Evolutionary conservation across 306 rosid genomes (phyloP).

Genomic region (Adenanthera pavonina): DNA sequence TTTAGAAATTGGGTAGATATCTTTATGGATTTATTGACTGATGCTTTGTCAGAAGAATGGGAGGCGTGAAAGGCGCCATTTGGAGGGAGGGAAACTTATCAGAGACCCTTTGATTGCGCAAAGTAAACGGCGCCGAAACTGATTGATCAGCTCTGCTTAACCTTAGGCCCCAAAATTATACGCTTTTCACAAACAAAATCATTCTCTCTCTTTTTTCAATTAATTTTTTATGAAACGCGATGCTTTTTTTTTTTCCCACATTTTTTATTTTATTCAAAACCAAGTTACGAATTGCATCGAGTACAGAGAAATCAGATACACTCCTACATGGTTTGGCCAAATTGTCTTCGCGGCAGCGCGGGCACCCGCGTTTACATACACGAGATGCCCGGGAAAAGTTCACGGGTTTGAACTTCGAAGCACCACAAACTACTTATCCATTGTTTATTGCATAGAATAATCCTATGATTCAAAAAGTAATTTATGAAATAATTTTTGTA

Average conservation of each 20-base stretch:
- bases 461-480: too few species aligned
- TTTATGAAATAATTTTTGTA: too few species aligned
- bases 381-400: too few species aligned
- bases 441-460: too few species aligned
- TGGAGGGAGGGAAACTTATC: not conserved
- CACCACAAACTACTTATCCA: too few species aligned
- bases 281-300: too few species aligned
- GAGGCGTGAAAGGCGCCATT: conserved; percentile 67
- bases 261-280: too few species aligned
- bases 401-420: too few species aligned
- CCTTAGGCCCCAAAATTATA: not conserved
- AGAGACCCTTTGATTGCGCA: conserved; percentile 49
- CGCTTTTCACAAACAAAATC: not conserved
- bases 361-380: too few species aligned
- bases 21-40: conserved; percentile 1
- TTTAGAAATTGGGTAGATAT: conserved; percentile 27
- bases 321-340: too few species aligned
- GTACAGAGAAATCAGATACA: too few species aligned
- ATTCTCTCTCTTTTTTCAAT: not conserved
- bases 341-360: too few species aligned
- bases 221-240: not conserved
- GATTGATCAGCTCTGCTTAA: not conserved
- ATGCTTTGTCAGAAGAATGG: conserved; percentile 41
- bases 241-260: not conserved
- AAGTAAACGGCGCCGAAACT: conserved; percentile 56